These are phyloP conservation scores for Globisporangium takayamanum DNA, from an alignment of 352 stramenopile genomes.

Conservation along the genomic window DNA sequence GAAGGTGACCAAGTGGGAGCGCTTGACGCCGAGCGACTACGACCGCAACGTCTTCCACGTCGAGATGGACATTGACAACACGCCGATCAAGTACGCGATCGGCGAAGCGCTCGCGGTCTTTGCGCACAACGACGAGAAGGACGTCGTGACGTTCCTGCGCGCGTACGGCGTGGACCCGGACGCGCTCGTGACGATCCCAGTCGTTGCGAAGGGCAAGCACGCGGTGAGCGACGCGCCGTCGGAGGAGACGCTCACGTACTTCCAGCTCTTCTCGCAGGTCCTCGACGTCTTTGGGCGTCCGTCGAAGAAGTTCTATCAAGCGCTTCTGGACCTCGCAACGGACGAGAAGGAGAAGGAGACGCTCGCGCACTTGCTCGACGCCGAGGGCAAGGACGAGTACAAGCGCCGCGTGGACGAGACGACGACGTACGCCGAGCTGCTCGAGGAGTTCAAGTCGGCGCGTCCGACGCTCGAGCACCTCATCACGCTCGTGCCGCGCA, in stretches of 20 bases:
- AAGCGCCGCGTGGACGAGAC: conserved; percentile 76
- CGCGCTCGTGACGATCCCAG: conserved; percentile 58
- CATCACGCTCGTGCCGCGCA: conserved; percentile 64
- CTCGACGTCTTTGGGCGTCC: conserved; percentile 80
- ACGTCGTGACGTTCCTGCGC: conserved; percentile 65
- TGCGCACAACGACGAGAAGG: conserved; percentile 73
- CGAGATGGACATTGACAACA: conserved; percentile 81
- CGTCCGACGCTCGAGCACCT: conserved; percentile 59
- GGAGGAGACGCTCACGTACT: conserved; percentile 69
- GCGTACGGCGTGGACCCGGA: conserved; percentile 63
- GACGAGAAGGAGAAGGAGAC: conserved; percentile 68
- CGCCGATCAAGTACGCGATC: conserved; percentile 78
- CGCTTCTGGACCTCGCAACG: conserved; percentile 49
- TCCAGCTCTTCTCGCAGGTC: conserved; percentile 77
- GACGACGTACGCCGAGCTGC: conserved; percentile 65
- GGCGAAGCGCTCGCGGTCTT: conserved; percentile 82
- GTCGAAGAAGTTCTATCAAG: conserved; percentile 83
- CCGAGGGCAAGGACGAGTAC: conserved; percentile 80
- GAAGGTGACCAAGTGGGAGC: conserved; percentile 70
- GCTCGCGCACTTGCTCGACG: conserved; percentile 39
- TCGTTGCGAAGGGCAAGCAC: conserved; percentile 51
- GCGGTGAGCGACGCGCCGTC: conserved; percentile 15
- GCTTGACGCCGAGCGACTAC: conserved; percentile 76
- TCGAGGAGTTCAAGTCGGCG: conserved; percentile 69
- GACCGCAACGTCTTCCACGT: conserved; percentile 84